Conservation (phyloP, 2,329 filamentous ascomycete species). For the Rhynchosporium agropyri region DNA sequence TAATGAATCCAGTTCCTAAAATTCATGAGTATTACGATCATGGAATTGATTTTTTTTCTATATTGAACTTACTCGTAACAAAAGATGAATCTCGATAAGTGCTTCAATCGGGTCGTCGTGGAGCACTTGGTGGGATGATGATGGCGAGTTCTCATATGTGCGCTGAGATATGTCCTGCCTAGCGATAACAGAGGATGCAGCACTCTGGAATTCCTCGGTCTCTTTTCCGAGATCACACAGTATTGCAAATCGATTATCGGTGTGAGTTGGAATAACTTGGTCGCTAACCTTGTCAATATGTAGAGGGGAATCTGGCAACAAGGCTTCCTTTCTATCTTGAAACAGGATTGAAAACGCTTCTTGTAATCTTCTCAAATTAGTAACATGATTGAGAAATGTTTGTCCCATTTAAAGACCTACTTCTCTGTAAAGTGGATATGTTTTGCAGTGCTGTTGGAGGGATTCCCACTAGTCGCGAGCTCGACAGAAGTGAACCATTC, state of each 20-base stretch:
- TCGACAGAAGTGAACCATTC: constrained; percentile 5
- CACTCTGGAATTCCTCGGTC: not conserved
- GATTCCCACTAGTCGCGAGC: constrained; percentile 2
- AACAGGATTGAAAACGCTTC: constrained; percentile 1
- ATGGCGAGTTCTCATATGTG: constrained; percentile 1
- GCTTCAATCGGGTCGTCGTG: constrained; percentile 2
- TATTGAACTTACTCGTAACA: not conserved
- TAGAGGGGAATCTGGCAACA: not conserved
- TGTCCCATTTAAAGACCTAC: not conserved
- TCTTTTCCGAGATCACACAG: not conserved
- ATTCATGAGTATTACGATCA: not conserved
- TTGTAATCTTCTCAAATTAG: not conserved
- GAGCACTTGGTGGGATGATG: not conserved
- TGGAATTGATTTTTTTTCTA: not conserved
- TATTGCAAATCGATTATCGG: not conserved
- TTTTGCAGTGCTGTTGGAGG: constrained; percentile 2
- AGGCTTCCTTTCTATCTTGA: constrained; percentile 1
- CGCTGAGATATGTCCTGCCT: not conserved
- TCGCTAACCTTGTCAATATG: not conserved
- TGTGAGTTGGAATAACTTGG: not conserved
- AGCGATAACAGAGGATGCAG: constrained; percentile 1
- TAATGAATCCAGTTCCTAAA: constrained; percentile 5
- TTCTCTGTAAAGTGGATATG: constrained; percentile 8
- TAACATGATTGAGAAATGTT: not conserved
- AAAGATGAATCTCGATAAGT: constrained; percentile 4